phyloP scores from a whole-genome alignment of 441 rosid species.

The Syzygium malaccense region DNA sequence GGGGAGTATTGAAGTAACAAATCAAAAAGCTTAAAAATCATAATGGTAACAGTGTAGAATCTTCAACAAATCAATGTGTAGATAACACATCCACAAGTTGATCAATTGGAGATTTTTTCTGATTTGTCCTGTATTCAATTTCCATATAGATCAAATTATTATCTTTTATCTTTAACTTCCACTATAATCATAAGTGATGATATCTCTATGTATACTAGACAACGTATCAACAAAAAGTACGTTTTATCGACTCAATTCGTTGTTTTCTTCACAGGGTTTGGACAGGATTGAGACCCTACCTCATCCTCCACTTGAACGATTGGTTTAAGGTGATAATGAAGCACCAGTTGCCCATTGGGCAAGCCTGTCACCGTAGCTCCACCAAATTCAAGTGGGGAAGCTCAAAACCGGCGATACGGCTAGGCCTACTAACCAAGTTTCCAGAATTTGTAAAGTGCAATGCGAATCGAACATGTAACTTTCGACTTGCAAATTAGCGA shows the following conservation, averaged over 20 bases:
- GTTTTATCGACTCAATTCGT: background rate
- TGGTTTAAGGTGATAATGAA: background rate
- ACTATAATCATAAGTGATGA: background rate
- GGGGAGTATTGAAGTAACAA: background rate
- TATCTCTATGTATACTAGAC: background rate
- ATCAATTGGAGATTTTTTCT: too few species aligned
- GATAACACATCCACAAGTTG: background rate
- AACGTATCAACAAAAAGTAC: background rate
- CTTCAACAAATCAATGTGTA: background rate
- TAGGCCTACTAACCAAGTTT: background rate
- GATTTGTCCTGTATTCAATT: background rate
- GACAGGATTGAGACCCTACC: background rate
- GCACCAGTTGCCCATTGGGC: background rate
- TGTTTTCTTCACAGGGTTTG: background rate
- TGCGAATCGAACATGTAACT: background rate
- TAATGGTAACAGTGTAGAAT: background rate
- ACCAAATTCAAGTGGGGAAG: background rate
- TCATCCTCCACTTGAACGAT: background rate
- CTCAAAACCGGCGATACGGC: background rate
- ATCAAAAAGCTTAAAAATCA: background rate
- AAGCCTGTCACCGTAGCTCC: background rate
- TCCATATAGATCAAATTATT: background rate
- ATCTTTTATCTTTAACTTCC: background rate
- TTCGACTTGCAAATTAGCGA: background rate
- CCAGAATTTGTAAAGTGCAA: background rate